Percentiles rank a stretch among this genome's conserved stretches.
Evolutionary conservation across 2,329 filamentous ascomycete species (phyloP).

Genomic region (Cadophora gregata): DNA sequence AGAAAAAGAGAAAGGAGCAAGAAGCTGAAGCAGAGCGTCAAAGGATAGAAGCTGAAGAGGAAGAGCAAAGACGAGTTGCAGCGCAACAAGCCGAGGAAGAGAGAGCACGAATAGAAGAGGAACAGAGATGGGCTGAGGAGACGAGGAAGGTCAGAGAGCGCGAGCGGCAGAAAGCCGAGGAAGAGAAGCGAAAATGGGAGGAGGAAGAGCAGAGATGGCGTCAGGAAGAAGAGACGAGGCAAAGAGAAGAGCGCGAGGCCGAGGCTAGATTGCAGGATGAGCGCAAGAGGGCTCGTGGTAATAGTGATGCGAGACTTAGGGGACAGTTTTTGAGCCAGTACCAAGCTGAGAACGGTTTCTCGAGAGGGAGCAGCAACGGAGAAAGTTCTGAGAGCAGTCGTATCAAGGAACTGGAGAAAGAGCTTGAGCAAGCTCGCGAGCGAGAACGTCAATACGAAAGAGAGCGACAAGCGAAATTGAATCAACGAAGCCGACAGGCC

Average conservation of each 20-base stretch:
- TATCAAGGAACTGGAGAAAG: slow-evolving; percentile 79
- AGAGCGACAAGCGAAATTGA: slow-evolving; percentile 59
- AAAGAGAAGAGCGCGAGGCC: slow-evolving; percentile 74
- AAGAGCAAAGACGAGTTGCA: slow-evolving; percentile 53
- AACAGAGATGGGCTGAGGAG: slow-evolving; percentile 70
- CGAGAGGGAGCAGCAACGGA: slow-evolving; percentile 46
- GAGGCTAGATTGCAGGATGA: slow-evolving; percentile 72
- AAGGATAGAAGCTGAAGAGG: slow-evolving; percentile 59
- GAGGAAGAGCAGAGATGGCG: slow-evolving; percentile 80
- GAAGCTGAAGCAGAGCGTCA: slow-evolving; percentile 66
- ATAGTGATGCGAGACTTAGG: slow-evolving; percentile 71
- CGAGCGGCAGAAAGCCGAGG: slow-evolving; percentile 63
- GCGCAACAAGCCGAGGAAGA: slow-evolving; percentile 65
- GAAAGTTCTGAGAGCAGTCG: slow-evolving; percentile 64
- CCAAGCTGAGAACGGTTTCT: slow-evolving; percentile 68
- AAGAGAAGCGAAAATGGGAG: slow-evolving; percentile 77
- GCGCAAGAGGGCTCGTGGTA: slow-evolving; percentile 62
- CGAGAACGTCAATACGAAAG: slow-evolving; percentile 68
- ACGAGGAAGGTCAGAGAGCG: slow-evolving; percentile 63
- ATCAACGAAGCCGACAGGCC: slow-evolving; percentile 34
- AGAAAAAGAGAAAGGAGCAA: slow-evolving; percentile 65
- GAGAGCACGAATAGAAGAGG: slow-evolving; percentile 65
- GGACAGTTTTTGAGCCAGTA: slow-evolving; percentile 91
- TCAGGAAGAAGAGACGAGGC: slow-evolving; percentile 73
- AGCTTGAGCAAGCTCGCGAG: slow-evolving; percentile 71